Percentiles rank a stretch among this genome's conserved stretches.
These are phyloP conservation scores for Basipetospora chlamydospora DNA, from an alignment of 2,329 filamentous ascomycete genomes.

Conservation along the genomic window DNA sequence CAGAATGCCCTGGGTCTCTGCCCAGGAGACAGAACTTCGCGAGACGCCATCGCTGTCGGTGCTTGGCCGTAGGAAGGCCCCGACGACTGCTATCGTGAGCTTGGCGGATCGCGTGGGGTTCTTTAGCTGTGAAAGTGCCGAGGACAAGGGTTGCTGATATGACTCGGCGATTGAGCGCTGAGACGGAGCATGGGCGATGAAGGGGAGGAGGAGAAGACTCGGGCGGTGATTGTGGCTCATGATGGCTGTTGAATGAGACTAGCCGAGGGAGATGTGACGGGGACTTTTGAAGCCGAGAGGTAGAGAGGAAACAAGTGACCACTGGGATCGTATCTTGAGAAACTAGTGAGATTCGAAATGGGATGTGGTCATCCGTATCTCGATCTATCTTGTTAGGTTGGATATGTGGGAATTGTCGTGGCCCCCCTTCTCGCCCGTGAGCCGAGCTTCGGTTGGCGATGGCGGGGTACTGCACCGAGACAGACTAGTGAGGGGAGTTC, in stretches of 20 bases:
- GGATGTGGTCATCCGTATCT: too few relatives aligned
- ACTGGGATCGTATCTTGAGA: too few relatives aligned
- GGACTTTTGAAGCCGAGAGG: too few relatives aligned
- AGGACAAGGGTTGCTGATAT: slow-evolving; percentile 44
- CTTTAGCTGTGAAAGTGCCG: slow-evolving; percentile 35
- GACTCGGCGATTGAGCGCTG: slow-evolving; percentile 37
- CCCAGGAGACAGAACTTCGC: slow-evolving; percentile 48
- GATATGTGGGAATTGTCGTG: too few relatives aligned
- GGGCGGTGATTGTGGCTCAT: not conserved
- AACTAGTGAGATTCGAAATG: too few relatives aligned
- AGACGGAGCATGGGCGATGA: slow-evolving; percentile 41
- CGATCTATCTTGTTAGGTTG: too few relatives aligned
- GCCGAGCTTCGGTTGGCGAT: too few relatives aligned
- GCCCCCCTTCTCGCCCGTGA: too few relatives aligned
- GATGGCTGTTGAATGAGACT: not conserved
- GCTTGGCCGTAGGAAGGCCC: slow-evolving; percentile 41
- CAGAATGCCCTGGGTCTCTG: slow-evolving; percentile 56
- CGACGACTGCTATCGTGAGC: slow-evolving; percentile 43
- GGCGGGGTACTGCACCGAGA: too few relatives aligned
- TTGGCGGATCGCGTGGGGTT: slow-evolving; percentile 19
- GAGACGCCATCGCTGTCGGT: slow-evolving; percentile 28
- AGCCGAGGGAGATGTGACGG: too few relatives aligned
- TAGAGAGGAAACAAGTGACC: too few relatives aligned
- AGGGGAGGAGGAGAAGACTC: slow-evolving; percentile 45
- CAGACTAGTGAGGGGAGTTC: too few relatives aligned